Percentiles rank a stretch among this genome's conserved stretches.
Evolutionary conservation across 2,329 filamentous ascomycete species (phyloP).

Genomic region (Aspergillus fischeri): DNA sequence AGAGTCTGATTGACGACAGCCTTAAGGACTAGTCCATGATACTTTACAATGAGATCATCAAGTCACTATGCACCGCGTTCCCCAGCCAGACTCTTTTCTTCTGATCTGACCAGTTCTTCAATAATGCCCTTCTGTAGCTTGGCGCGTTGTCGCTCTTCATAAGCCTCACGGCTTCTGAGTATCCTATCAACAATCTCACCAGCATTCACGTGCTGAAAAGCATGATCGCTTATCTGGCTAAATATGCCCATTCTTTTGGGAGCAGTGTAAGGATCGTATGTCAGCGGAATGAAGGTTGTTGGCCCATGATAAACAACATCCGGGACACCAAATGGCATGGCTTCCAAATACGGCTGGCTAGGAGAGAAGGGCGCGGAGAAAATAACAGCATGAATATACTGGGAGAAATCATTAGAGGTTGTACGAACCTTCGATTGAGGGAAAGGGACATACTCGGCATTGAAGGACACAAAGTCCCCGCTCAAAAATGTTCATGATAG

Average conservation of each 20-base stretch:
- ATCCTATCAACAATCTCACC: slow-evolving; percentile 89
- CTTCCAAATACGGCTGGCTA: slow-evolving; percentile 69
- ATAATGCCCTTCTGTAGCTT: slow-evolving; percentile 82
- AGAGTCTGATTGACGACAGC: background rate
- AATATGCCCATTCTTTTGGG: slow-evolving; percentile 83
- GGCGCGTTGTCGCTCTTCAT: slow-evolving; percentile 84
- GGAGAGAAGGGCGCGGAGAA: slow-evolving; percentile 89
- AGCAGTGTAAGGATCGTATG: slow-evolving; percentile 74
- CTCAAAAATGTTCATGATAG: slow-evolving; percentile 99
- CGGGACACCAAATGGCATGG: slow-evolving; percentile 69
- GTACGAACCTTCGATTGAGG: slow-evolving; percentile 1
- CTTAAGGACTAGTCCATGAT: background rate
- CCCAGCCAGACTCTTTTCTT: slow-evolving; percentile 45
- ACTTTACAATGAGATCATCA: background rate
- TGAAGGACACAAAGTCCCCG: slow-evolving; percentile 92
- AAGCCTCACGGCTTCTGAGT: slow-evolving; percentile 77
- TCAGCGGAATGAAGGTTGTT: slow-evolving; percentile 77
- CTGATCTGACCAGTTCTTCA: slow-evolving; percentile 62
- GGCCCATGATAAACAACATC: slow-evolving; percentile 92
- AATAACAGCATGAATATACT: slow-evolving; percentile 84
- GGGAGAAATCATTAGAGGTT: slow-evolving; percentile 3
- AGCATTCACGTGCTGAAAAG: slow-evolving; percentile 83
- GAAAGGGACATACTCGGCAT: slow-evolving; percentile 65
- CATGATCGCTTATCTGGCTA: slow-evolving; percentile 69
- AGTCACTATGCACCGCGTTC: background rate